Base-by-base conservation (phyloP, 2,329 filamentous ascomycete genomes). In the Colletotrichum gigasporum region DNA sequence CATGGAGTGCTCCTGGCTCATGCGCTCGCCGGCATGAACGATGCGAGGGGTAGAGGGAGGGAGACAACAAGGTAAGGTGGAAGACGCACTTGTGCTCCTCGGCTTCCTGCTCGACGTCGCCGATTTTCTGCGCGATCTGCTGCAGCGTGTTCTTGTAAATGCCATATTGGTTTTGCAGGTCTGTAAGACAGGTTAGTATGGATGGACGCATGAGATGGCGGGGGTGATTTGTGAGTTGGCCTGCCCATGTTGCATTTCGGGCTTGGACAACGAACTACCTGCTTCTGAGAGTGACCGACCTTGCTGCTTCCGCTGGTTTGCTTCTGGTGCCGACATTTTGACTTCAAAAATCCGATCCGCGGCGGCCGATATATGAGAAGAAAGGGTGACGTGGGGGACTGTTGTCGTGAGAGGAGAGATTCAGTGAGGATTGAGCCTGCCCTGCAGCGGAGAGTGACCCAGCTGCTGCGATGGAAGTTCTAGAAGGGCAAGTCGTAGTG, bases 51-150 rank as follows among this genome's bases (percentile, higher is more conserved):
- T 20, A 30, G 45, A 26, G 28, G n/a, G 34, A 45, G 42, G 28
- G 54, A 57, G 56, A 54, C 61, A 16, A 59, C 39, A 39, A 54
- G n/a, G 52, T 50, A 68, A 66, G 42, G 52, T 52, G 16, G 64
- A 24, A 79, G 28, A 81, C 91, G 76, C 81, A 98, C 96, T 97
- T 98, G 84, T 99, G 96, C 78, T 99, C 96, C 78, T 99, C 96
- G 18, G 92, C 90, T 77, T 98, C 96, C 77, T 97, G 93, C 81
- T 99, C 96, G 60, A 99, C 94, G 75, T 98, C 94, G 39, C 96
- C 96, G 71, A 99, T 97, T 78, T 97, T 98, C 74, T 94, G 91
- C 28, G 96, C 96, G 72, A 99, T 89, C 74, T 96, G 92, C 79
- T 98, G 95, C 63, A 99, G 87, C 3, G 85, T 89, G 71, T 87